Conservation (phyloP, 164 flowering plant genomes). For the Annona cherimola region DNA sequence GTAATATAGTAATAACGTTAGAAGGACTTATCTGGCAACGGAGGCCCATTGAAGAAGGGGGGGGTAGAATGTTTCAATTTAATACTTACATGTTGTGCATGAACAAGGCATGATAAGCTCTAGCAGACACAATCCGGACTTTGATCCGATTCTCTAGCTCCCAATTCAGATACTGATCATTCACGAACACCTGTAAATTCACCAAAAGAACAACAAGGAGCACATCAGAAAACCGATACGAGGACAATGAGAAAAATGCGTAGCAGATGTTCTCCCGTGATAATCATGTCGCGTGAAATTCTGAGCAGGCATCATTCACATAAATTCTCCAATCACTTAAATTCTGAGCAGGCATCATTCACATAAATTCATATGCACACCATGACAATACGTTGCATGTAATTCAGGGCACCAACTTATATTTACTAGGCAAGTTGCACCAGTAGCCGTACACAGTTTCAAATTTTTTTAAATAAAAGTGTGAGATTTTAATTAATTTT, state of each 20-base stretch:
- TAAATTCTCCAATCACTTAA: no score
- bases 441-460: no score
- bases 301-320: no score
- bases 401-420: no score
- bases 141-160: slow-evolving; percentile 87
- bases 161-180: slow-evolving; percentile 98
- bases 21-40: slow-evolving; percentile 44
- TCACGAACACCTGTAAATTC: slow-evolving; percentile 73
- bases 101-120: slow-evolving; percentile 96
- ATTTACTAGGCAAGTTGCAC: no score
- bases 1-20: slow-evolving; percentile 17
- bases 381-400: no score
- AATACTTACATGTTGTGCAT: slow-evolving; percentile 98
- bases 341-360: neutral
- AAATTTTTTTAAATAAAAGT: no score
- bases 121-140: slow-evolving; percentile 95
- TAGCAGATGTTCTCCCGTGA: neutral
- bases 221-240: neutral
- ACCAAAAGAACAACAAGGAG: neutral
- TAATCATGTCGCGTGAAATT: neutral
- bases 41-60: slow-evolving; percentile 3
- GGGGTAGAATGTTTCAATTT: neutral
- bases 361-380: no score
- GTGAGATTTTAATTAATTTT: no score
- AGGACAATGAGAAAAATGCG: neutral